Evolutionary conservation across 345 rosid species (phyloP), one percentile per base, ranked within the genome.

Genomic region (Angophora floribunda): DNA sequence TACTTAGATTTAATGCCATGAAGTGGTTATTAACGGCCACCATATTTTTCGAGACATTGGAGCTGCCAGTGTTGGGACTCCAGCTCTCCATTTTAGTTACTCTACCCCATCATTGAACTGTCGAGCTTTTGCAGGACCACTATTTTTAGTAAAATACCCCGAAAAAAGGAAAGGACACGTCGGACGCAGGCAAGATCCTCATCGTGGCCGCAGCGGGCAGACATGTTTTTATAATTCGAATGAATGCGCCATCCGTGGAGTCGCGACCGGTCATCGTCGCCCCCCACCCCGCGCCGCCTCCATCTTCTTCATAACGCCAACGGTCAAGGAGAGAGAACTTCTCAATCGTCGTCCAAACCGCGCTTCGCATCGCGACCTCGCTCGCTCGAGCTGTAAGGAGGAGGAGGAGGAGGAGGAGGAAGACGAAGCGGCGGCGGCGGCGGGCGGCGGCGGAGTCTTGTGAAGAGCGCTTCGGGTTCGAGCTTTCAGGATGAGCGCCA

Each of bases 401-500:
- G 49, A 47, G 49, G 49, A 47, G 49, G 49, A 55, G 1, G 67
- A 36, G 1, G 82, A 70, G 1, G 80, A 67, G 1, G 80, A 36
- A 17, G 80, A 30, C 45, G 22, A 4, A 2, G 79, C 21, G 9
- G 78, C 41, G 4, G 70, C 70, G 7, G 30, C 15, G 4, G 75
- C 44, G 4, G 79, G 79, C 80, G 24, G 41, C 41, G 41, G 80
- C 2, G 47, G 82, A 5, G 12, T 2, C 26, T 17, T 75, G 26
- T 19, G 82, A 24, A 36, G 82, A 32, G 24, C 15, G 79, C 17
- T 67, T 8, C 47, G 24, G 47, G 24, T 70, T 70, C 0, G 84
- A 78, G 52, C 30, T 28, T 55, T 79, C 51, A 63, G 21, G 50
- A 94, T 94, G 96, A 93, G 95, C 88, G 92, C 91, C 89, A 87